Evolutionary conservation across 2,329 filamentous ascomycete genomes (phyloP).

Genomic region (Zalaria sp.): DNA sequence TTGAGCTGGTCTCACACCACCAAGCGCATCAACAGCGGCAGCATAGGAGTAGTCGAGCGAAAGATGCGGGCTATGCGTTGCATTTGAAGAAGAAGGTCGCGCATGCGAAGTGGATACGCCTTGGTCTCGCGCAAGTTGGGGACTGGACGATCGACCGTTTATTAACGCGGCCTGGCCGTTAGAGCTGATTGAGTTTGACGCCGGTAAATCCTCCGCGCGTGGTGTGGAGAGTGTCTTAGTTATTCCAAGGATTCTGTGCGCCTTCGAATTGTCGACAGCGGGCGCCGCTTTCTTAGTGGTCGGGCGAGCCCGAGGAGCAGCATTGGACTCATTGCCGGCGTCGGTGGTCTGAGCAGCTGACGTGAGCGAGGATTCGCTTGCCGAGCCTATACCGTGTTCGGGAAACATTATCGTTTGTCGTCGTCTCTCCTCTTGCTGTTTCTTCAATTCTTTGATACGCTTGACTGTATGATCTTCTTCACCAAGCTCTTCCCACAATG

Average conservation of each 20-base stretch:
- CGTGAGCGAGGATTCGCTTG: not conserved
- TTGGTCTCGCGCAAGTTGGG: not conserved
- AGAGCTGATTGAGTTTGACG: not conserved
- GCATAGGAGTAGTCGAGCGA: conserved; percentile 18
- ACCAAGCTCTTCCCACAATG: conserved; percentile 16
- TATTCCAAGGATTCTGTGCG: conserved; percentile 27
- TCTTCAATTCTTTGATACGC: conserved; percentile 42
- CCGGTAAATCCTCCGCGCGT: not conserved
- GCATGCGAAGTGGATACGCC: not conserved
- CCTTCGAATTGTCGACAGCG: conserved; percentile 18
- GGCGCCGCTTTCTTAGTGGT: conserved; percentile 11
- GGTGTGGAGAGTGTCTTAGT: conserved; percentile 9
- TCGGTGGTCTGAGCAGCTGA: not conserved
- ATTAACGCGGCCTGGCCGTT: not conserved
- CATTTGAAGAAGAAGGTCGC: conserved; percentile 6
- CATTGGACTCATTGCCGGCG: not conserved
- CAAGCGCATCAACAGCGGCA: conserved; percentile 13
- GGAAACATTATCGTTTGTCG: conserved; percentile 21
- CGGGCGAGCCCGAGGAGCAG: conserved; percentile 1
- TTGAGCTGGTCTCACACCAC: conserved; percentile 1
- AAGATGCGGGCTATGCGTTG: conserved; percentile 8
- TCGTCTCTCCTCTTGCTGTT: conserved; percentile 41
- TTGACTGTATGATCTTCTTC: conserved; percentile 39
- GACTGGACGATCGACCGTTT: not conserved
- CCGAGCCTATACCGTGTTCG: not conserved